A percentile compares a stretch with the other conserved stretches of the same genome.
Conservation (phyloP, 805 yeast genomes). For the Hanseniaspora mollemarum region DNA sequence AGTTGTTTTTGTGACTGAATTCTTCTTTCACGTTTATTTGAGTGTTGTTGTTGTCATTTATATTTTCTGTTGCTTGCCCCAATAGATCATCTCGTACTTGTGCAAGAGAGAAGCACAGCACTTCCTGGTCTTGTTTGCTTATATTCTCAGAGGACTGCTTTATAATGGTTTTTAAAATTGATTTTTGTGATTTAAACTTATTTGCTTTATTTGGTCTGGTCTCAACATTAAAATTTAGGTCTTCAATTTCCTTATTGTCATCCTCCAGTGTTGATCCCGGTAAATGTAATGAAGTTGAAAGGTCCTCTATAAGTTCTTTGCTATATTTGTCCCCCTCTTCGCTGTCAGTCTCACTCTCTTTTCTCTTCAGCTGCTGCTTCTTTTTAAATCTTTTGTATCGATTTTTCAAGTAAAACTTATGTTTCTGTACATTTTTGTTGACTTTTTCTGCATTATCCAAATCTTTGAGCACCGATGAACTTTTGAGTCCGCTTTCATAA, state of each 20-base stretch:
- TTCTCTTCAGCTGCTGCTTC: neutral
- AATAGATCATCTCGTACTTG: constrained; percentile 2
- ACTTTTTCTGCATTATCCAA: neutral
- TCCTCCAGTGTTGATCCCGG: neutral
- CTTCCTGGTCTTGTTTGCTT: constrained; percentile 1
- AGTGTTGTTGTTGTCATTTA: too few relatives aligned
- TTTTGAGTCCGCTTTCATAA: neutral
- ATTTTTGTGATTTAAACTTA: constrained; percentile 12
- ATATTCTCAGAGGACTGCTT: neutral
- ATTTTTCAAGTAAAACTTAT: neutral
- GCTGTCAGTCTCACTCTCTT: neutral
- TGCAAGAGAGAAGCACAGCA: neutral
- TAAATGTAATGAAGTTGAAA: neutral
- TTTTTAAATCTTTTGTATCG: constrained; percentile 1
- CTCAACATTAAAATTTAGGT: neutral
- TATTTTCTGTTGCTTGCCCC: neutral
- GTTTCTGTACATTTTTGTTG: neutral
- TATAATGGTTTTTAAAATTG: neutral
- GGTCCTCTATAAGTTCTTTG: neutral
- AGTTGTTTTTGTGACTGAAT: neutral
- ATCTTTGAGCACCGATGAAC: neutral
- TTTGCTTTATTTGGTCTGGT: neutral
- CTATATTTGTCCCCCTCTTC: neutral
- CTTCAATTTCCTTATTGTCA: neutral
- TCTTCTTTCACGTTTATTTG: too few relatives aligned